Evolutionary conservation across 371 early-diverging fungal genomes (phyloP).

Genomic region (Rhizopus delemar): DNA sequence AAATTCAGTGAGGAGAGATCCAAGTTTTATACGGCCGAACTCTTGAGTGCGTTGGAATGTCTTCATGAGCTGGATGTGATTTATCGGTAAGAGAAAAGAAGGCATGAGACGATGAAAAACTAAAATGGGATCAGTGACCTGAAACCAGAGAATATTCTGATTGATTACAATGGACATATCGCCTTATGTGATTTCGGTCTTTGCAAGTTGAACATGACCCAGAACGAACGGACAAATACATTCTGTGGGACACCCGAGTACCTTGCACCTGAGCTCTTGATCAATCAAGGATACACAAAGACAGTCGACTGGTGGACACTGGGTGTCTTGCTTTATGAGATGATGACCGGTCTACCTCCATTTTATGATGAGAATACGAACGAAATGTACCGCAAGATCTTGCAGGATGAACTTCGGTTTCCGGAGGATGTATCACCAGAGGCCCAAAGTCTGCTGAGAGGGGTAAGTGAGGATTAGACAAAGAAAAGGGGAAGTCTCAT

Average conservation of each 20-base stretch:
- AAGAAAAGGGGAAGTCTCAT: not conserved
- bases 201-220: slow-evolving; percentile 94
- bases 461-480: slow-evolving; percentile 43
- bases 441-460: slow-evolving; percentile 75
- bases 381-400: slow-evolving; percentile 93
- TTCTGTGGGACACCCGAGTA: slow-evolving; percentile 99
- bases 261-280: slow-evolving; percentile 95
- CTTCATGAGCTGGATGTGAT: slow-evolving; percentile 88
- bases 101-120: not conserved
- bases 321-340: slow-evolving; percentile 95
- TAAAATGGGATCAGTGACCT: slow-evolving; percentile 62
- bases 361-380: slow-evolving; percentile 96
- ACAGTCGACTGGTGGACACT: slow-evolving; percentile 97
- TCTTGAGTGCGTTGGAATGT: slow-evolving; percentile 82
- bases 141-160: slow-evolving; percentile 95
- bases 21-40: slow-evolving; percentile 74
- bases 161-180: slow-evolving; percentile 96
- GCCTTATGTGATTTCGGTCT: slow-evolving; percentile 98
- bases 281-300: slow-evolving; percentile 93
- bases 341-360: slow-evolving; percentile 93
- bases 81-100: slow-evolving; percentile 58
- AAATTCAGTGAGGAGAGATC: slow-evolving; percentile 70
- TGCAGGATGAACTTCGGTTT: slow-evolving; percentile 83
- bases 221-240: slow-evolving; percentile 90
- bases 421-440: slow-evolving; percentile 79